Conservation (phyloP, 2,329 filamentous ascomycete genomes). For the Shiraia bambusicola region DNA sequence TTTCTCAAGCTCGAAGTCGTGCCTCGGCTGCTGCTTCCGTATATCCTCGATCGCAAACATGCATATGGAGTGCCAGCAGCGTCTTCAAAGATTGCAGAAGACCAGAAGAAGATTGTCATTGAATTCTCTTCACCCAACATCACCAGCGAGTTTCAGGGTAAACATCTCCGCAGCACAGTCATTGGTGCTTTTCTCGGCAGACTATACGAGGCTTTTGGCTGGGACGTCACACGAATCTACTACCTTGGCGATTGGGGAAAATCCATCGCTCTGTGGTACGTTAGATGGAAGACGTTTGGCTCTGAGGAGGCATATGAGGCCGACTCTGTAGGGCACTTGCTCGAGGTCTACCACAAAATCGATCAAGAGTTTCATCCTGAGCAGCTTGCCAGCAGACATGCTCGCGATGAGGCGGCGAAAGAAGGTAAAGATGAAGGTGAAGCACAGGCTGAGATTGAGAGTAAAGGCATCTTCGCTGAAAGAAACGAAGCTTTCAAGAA, state of each 20-base stretch:
- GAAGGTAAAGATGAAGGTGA: slow-evolving; percentile 50
- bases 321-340: slow-evolving; percentile 71
- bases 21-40: slow-evolving; percentile 61
- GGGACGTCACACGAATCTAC: slow-evolving; percentile 64
- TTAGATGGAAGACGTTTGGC: slow-evolving; percentile 68
- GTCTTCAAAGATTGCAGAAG: slow-evolving; percentile 29
- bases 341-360: slow-evolving; percentile 69
- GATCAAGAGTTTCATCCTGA: slow-evolving; percentile 60
- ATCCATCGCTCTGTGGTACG: slow-evolving; percentile 61
- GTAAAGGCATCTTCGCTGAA: slow-evolving; percentile 34
- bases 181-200: slow-evolving; percentile 64
- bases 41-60: slow-evolving; percentile 57
- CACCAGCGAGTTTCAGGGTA: slow-evolving; percentile 68
- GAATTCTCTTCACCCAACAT: slow-evolving; percentile 78
- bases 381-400: slow-evolving; percentile 57
- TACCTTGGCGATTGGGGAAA: slow-evolving; percentile 71
- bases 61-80: slow-evolving; percentile 56
- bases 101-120: slow-evolving; percentile 60
- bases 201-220: slow-evolving; percentile 60
- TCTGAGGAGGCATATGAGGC: slow-evolving; percentile 62
- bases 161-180: slow-evolving; percentile 67
- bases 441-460: slow-evolving; percentile 32
- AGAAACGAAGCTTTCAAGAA: slow-evolving; percentile 63
- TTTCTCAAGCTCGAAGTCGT: slow-evolving; percentile 64
- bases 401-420: slow-evolving; percentile 54